Percentiles rank a stretch among this genome's conserved stretches.
These are phyloP conservation scores for Chimonanthus praecox DNA, from an alignment of 164 flowering plant genomes.

Conservation along the genomic window DNA sequence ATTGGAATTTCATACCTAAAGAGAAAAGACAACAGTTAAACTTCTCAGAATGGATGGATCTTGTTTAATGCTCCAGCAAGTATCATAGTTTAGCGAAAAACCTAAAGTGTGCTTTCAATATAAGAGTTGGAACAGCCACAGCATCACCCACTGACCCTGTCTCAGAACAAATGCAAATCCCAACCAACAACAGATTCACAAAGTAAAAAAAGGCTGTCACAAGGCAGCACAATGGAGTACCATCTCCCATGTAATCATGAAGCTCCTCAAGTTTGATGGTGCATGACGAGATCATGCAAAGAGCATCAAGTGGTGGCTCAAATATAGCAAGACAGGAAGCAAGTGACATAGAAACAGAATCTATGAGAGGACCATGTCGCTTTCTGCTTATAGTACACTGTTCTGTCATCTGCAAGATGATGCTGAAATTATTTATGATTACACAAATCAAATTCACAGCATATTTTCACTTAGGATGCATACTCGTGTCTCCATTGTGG, in stretches of 20 bases:
- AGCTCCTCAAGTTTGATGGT: too few relatives aligned
- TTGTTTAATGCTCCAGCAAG: neutral
- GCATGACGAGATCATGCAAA: neutral
- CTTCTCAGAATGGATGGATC: neutral
- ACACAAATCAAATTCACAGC: neutral
- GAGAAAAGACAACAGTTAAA: neutral
- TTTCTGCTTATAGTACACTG: neutral
- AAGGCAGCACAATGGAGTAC: neutral
- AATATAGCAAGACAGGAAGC: neutral
- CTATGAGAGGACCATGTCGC: neutral
- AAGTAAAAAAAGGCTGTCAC: neutral
- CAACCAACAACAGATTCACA: neutral
- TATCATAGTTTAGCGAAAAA: neutral
- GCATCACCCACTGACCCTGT: neutral
- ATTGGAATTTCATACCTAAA: neutral
- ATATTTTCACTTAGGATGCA: neutral
- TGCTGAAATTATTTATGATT: neutral
- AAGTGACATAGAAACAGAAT: neutral
- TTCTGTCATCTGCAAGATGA: neutral
- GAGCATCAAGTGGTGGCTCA: neutral
- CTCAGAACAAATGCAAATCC: neutral
- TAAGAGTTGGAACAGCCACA: neutral
- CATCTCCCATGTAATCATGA: neutral
- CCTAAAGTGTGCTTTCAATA: neutral
- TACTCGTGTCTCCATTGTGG: neutral